Base-by-base conservation (phyloP, 345 rosid genomes). In the Erodium maritimum region DNA sequence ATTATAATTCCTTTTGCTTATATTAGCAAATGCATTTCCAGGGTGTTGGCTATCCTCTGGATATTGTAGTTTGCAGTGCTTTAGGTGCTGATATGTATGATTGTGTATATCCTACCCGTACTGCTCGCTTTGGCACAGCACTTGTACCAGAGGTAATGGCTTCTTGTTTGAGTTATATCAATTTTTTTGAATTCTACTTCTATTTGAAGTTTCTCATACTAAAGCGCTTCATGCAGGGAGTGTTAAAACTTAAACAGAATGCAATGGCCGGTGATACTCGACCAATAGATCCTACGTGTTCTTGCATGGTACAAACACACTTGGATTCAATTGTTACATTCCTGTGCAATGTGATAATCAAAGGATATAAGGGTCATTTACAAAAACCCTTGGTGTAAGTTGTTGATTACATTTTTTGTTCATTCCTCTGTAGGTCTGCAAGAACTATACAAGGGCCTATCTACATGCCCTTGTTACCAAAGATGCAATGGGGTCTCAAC, bases 1-100 rank as follows among this genome's bases (percentile, higher is more conserved):
- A 42, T 37, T 33, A 48, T 50, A 17, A 5, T 23, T 24, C 17
- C 6, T 17, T 48, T 60, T 50, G 25, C 11, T n/a, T n/a, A n/a
- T n/a, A n/a, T n/a, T n/a, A n/a, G 23, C 0, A 45, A 1, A 46
- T 13, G 19, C 12, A 7, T 48, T 75, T 67, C 69, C 75, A 87
- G 91, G 95, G 95, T 64, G 86, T 87, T 67, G 91, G 91, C 16
- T 84, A 82, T 78, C 95, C 95, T 5, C 69, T 86, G 62, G 90
- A 84, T 77, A 79, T 84, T 54, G 86, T 87, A 57, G 91, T 87
- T 61, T 87, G 95, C 79, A 87, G 88, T 71, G 88, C 91, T 65
- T 72, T 87, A 66, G 91, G 95, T 45, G 91, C 91, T 61, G 95
- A 87, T 71, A 79, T 82, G 88, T 87, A 84, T 21, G 95, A 84